Evolutionary conservation across 495 filamentous ascomycete genomes (phyloP), one percentile per base, ranked within the genome.

Genomic region (Zalerion maritima): DNA sequence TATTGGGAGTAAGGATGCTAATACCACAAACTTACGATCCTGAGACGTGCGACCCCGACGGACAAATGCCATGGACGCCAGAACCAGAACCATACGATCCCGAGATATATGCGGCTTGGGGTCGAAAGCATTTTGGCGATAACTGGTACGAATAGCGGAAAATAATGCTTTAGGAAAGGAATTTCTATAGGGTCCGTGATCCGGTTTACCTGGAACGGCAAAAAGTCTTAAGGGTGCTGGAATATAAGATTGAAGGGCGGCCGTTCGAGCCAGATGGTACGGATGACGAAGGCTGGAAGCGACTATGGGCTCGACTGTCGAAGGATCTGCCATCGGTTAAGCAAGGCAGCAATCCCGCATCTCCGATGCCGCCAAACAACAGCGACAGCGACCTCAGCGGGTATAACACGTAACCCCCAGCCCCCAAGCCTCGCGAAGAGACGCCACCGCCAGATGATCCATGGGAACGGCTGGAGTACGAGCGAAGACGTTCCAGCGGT

Each of bases 121-220:
- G 36, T 19, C 30, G 36, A 18, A 38, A 38, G 10, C 30, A 34
- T 14, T 34, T 28, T 14, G 30, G 36, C 36, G 24, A 38, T 5
- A 26, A 38, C 3, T 38, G 36, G 36, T 34, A 29, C 30, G 9
- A 34, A 10, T 29, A 12, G 15, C 36, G 36, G 21, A 15, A 24
- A 16, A 34, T 9, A 5, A 38, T 38, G 31, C 31, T 38, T 14
- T n/a, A 20, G 24, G 36, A 38, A 34, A 18, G 36, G 16, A 33
- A 38, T 13, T 29, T 34, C 12, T 29, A 38, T 16, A n/a, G 3
- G 21, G 14, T 8, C 4, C 10, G 4, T 14, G 36, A 38, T 17
- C 29, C 29, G 9, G 25, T 34, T 13, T 38, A 33, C 25, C 3
- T 15, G 13, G 25, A 33, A 6, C 30, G 30, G 13, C 35, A 38